Evolutionary conservation across 1,284 basidiomycete genomes (phyloP), one percentile per base, ranked within the genome.

Genomic region (Hemileia vastatrix): DNA sequence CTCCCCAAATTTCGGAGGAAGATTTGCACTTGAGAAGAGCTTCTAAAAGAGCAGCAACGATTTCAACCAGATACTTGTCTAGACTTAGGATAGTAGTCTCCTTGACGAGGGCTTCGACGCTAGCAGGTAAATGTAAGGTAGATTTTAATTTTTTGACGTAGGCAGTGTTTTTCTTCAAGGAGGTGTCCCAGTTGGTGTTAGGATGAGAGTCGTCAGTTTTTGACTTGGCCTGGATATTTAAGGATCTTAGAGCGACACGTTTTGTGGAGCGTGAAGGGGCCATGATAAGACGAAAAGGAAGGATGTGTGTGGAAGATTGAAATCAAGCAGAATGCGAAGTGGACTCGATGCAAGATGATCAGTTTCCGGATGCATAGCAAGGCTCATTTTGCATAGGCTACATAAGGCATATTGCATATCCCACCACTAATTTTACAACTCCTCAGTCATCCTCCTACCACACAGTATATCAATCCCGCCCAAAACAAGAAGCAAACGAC

Each of bases 41-140:
- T 72, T 99, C 95, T 0, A 89, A 79, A 0, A 86, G 80, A 1
- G 91, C 92, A 9, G 85, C 84, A 1, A 88, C 86, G 65, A 97
- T 86, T 78, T 99, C 95, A 70, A 96, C 93, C 57, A 94, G 81
- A 75, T 99, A 97, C 77, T 96, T 98, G 77, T 91, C 90, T 53
- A 99, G 80, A 3, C 90, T 86, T 51, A 99, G 81, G 0, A 85
- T 81, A 65, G 89, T 85, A 66, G 95, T 84, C 72, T 99, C 95
- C 77, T 93, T 94, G 71, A 93, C 78, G 64, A 95, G 83, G 70
- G 87, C 85, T 67, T 91, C 88, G 56, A 83, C 83, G 72, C 88
- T 85, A 67, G 90, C 89, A 31, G 80, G 73, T 5, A 67, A 51
- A 54, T 86, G 85, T 70, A 92, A 80, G 33, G 87, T 88, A 72